Base-by-base conservation (phyloP, 306 rosid species). In the Cercis canadensis region DNA sequence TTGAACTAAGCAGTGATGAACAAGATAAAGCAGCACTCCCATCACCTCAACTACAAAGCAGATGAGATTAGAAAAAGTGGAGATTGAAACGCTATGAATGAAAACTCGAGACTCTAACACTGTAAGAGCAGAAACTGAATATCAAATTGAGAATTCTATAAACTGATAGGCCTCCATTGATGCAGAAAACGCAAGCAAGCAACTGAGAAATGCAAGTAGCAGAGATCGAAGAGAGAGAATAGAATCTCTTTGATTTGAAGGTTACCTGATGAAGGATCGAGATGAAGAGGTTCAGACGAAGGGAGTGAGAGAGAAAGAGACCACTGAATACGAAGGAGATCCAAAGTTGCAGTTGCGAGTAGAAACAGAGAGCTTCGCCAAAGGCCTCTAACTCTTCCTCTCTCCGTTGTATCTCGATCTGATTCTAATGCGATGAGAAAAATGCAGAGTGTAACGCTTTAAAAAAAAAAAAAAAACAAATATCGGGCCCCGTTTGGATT, bases 321-420 rank as follows among this genome's bases (percentile, higher is more conserved):
- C 8, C 11, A 7, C 17, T 41, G 13, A n/a, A 29, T 16, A 59
- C 31, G 15, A 12, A 36, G 50, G 52, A 62, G 68, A 62, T 62
- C 68, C 52, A 62, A 31, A 16, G 56, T 16, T 50, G 29, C 29
- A 15, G 56, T 15, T 50, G 8, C 24, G 29, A 50, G 56, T 6
- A 50, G 56, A 50, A 50, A 4, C 11, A 18, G 56, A 50, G 24
- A 50, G 56, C 29, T 6, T 21, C 17, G 19, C 39, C n/a, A 19
- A 21, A 9, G 9, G 11, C 37, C 24, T 39, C 2, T 8, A 8
- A 12, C 43, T 37, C 44, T n/a, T n/a, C n/a, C n/a, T 60, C 49
- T 7, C 65, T 60, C 43, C 29, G 44, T 14, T 16, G 11, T 39
- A 17, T 64, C 10, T 31, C 75, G 75, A 70, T 70, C 75, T 70